Base-by-base conservation (phyloP, 2,329 filamentous ascomycete genomes). In the Penicillium sp. region DNA sequence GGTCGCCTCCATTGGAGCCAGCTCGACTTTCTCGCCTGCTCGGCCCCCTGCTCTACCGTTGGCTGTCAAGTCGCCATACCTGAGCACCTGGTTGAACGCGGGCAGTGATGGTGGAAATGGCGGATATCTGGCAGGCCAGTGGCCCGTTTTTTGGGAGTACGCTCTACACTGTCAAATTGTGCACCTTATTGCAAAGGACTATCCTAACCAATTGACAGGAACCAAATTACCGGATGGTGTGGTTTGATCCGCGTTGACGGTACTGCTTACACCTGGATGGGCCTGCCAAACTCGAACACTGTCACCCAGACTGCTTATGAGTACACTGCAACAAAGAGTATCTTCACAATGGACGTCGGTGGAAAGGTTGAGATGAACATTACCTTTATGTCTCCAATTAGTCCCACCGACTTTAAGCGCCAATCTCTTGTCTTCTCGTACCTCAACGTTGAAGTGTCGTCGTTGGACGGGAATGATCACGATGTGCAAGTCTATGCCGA, bases 391-490 rank as follows among this genome's bases (percentile, higher is more conserved):
- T 90, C 88, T 0, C 88, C 89, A 0, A 80, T 92, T 16, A 88
- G 84, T 18, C 86, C 88, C 0, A 76, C 84, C 33, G 89, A 92
- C 67, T 72, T 89, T 19, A 81, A 82, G 60, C 79, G 88, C 37
- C 88, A 91, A 69, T 91, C 89, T 6, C 77, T 91, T 46, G 79
- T 86, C 18, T 89, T 89, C 62, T 89, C 89, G 1, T 92, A 92
- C 74, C 77, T 92, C 56, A 77, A 89, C 31, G 83, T 90, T 27
- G 82, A 81, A 10, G 85, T 89, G 6, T 74, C 74, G 37, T 89
- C 89, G 1, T 68, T 85, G 2, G 89, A 92, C 72, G 87, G 86
- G 11, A 70, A 70, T 2, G 65, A 78, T 1, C 89, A 92, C 70
- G 76, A 84, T 44, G 87, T 92, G 1, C 84, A 91, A 68, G 68